Base-by-base conservation (phyloP, 495 filamentous ascomycete species). In the Astrothelium subdiscretum region DNA sequence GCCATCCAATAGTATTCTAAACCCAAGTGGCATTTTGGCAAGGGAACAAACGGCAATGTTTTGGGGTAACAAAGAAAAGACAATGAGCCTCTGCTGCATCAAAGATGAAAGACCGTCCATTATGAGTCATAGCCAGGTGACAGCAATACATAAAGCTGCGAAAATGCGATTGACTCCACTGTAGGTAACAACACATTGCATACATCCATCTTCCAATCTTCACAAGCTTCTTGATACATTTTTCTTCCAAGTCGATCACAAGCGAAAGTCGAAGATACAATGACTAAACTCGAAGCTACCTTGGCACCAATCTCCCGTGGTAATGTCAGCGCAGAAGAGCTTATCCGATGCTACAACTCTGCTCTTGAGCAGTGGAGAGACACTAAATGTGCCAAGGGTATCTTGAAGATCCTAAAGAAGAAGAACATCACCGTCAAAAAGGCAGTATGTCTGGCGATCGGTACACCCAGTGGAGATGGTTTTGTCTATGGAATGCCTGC, bases 361-460 rank as follows among this genome's bases (percentile, higher is more conserved):
- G 48, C 48, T 54, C 48, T 54, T 54, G 48, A 54, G 24, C 48
- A 54, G 48, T 54, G 48, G 48, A 54, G 48, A 29, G 48, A 54
- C 2, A 54, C 48, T 29, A 15, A 54, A 54, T 54, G 48, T 54
- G 48, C 48, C 29, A 54, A 54, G 4, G 4, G 48, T 24, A 54
- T 54, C 48, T 54, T 29, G 22, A 24, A 54, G 48, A 54, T 32
- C 11, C 24, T 54, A 2, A 54, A 54, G 20, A 54, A 54, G 48
- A 54, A 54, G 4, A 54, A 54, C 29, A 26, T 54, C 48, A 54
- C 48, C 48, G 22, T 54, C 24, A 54, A 54, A 54, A 54, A 54
- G 48, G 48, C 48, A 54, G 48, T 54, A 54, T 54, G 48, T 54
- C 48, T 54, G 48, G 48, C 48, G 48, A 54, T 54, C 48, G 48